A percentile compares a stretch with the other conserved stretches of the same genome.
These are phyloP conservation scores for Strobilomyces dryophilus DNA, from an alignment of 768 basidiomycete genomes.

Conservation along the genomic window DNA sequence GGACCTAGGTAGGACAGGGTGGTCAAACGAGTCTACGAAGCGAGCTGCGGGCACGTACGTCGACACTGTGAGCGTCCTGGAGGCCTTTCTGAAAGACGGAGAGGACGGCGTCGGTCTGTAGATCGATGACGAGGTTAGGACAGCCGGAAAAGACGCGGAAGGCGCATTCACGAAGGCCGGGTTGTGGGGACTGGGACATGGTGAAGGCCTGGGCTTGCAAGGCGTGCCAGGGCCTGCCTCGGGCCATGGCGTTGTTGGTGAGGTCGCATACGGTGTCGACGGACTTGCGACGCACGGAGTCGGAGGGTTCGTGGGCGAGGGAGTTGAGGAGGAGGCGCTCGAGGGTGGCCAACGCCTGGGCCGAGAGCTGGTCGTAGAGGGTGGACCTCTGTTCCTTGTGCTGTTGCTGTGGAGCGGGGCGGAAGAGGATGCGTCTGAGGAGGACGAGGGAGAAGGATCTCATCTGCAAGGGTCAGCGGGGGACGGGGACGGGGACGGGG, in stretches of 20 bases:
- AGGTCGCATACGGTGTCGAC: slow-evolving; percentile 76
- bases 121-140: slow-evolving; percentile 72
- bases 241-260: slow-evolving; percentile 67
- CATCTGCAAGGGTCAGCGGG: slow-evolving; percentile 47
- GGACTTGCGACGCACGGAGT: slow-evolving; percentile 61
- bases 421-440: slow-evolving; percentile 73
- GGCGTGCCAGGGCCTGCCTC: slow-evolving; percentile 80
- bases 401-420: slow-evolving; percentile 41
- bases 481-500: background rate
- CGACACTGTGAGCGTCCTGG: slow-evolving; percentile 60
- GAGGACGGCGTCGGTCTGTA: slow-evolving; percentile 67
- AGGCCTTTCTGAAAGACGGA: slow-evolving; percentile 64
- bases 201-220: slow-evolving; percentile 67
- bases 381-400: slow-evolving; percentile 43
- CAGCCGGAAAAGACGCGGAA: slow-evolving; percentile 71
- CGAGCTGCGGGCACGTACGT: slow-evolving; percentile 39
- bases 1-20: slow-evolving; percentile 43
- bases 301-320: slow-evolving; percentile 54
- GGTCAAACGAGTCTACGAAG: background rate
- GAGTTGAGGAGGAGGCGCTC: slow-evolving; percentile 72
- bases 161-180: slow-evolving; percentile 53
- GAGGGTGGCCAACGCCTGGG: slow-evolving; percentile 59
- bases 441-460: slow-evolving; percentile 81
- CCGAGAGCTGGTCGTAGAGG: slow-evolving; percentile 73
- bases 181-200: slow-evolving; percentile 43